Evolutionary conservation across 228 moss, liverwort and hornwort genomes (phyloP).

Genomic region (Sphagnum fallax): DNA sequence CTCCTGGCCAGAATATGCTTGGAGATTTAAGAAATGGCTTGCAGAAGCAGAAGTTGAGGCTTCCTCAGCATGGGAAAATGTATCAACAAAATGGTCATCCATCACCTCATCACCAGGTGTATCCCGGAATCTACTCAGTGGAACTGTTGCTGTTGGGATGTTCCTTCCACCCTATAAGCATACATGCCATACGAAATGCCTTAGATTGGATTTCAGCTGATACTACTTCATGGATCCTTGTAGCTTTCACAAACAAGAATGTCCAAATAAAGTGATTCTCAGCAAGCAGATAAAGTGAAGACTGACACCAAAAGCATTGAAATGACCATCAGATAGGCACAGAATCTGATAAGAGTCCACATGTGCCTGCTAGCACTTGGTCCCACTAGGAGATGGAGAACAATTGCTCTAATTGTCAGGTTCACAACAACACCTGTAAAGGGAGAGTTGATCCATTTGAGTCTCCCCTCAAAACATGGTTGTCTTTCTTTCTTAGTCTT

Average conservation of each 20-base stretch:
- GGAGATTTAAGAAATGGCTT: conserved; percentile 27
- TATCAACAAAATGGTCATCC: conserved; percentile 48
- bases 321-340: too few species aligned
- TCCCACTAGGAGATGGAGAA: too few species aligned
- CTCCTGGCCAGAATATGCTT: conserved; percentile 22
- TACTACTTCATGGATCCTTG: too few species aligned
- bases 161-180: conserved; percentile 36
- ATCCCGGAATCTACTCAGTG: conserved; percentile 54
- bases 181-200: background rate
- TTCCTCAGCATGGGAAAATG: conserved; percentile 36
- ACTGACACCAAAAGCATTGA: too few species aligned
- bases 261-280: too few species aligned
- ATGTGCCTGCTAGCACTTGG: too few species aligned
- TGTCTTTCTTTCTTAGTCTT: conserved; percentile 27
- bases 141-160: conserved; percentile 32
- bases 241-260: too few species aligned
- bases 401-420: too few species aligned
- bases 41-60: conserved; percentile 37
- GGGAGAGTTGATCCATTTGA: conserved; percentile 37
- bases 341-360: too few species aligned
- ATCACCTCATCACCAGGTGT: conserved; percentile 53
- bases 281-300: too few species aligned
- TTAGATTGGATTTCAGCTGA: too few species aligned
- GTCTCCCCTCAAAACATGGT: conserved; percentile 20
- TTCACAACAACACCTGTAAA: conserved; percentile 36